A percentile compares a stretch with the other conserved stretches of the same genome.
Conservation (phyloP, 352 stramenopile genomes). For the Globisporangium orthogonon region DNA sequence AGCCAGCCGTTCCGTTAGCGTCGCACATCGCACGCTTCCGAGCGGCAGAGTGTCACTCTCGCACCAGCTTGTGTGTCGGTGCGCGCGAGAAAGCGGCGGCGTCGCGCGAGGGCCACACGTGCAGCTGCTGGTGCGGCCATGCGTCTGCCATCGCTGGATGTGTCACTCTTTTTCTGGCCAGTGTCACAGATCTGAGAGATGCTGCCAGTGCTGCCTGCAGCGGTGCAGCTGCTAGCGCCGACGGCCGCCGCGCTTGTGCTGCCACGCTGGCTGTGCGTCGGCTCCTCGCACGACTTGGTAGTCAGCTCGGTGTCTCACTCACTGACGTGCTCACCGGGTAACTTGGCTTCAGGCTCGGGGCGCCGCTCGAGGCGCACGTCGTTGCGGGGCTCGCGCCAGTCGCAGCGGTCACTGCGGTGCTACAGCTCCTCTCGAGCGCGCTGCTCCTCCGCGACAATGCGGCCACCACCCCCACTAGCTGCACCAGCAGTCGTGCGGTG, state of each 20-base stretch:
- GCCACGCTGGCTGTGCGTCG: constrained; percentile 22
- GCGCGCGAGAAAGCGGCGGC: background rate
- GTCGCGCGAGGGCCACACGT: constrained; percentile 24
- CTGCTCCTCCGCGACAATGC: constrained; percentile 15
- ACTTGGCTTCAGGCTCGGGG: constrained; percentile 8
- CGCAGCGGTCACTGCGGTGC: constrained; percentile 20
- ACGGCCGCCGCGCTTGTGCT: constrained; percentile 11
- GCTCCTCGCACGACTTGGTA: background rate
- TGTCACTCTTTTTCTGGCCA: background rate
- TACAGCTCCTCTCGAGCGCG: constrained; percentile 25
- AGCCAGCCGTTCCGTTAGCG: background rate
- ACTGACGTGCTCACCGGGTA: background rate
- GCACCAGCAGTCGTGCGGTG: background rate
- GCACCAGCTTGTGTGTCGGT: constrained; percentile 1
- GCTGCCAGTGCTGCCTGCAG: background rate
- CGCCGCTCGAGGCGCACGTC: constrained; percentile 44
- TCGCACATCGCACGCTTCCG: background rate
- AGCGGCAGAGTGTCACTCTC: background rate
- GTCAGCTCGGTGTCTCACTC: background rate
- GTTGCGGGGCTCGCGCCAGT: constrained; percentile 31
- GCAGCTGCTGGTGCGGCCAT: constrained; percentile 7
- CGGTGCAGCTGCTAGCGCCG: constrained; percentile 21
- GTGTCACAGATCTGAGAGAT: background rate
- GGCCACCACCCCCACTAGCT: too few species aligned
- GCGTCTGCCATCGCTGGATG: constrained; percentile 17